Evolutionary conservation across 108 stramenopile genomes (phyloP).

Genomic region (Conticribra weissflogii): DNA sequence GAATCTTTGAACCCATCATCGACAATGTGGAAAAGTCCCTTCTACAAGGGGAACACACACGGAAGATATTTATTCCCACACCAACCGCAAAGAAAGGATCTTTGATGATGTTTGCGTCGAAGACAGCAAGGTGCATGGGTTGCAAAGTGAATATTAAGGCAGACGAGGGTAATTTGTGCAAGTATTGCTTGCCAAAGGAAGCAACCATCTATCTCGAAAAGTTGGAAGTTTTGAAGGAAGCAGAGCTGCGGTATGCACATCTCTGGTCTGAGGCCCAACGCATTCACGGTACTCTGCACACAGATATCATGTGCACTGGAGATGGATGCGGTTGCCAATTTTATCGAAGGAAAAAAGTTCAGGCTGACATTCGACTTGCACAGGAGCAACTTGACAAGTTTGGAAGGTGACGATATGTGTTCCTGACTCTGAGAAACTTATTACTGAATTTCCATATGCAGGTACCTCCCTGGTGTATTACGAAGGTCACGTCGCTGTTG

Average conservation of each 20-base stretch:
- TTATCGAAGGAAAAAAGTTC: constrained; percentile 98
- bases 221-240: constrained; percentile 78
- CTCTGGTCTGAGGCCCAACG: constrained; percentile 96
- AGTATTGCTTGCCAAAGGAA: constrained; percentile 85
- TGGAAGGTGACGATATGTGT: too few relatives aligned
- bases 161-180: constrained; percentile 89
- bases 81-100: constrained; percentile 94
- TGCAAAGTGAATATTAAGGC: constrained; percentile 91
- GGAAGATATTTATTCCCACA: constrained; percentile 95
- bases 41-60: constrained; percentile 96
- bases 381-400: constrained; percentile 93
- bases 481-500: too few relatives aligned
- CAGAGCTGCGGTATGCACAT: constrained; percentile 84
- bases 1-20: constrained; percentile 99
- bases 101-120: constrained; percentile 97
- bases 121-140: constrained; percentile 94
- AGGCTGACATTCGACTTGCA: constrained; percentile 91
- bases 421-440: too few relatives aligned
- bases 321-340: constrained; percentile 98
- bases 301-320: constrained; percentile 97
- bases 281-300: constrained; percentile 98
- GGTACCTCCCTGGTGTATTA: too few relatives aligned
- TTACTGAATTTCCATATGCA: too few relatives aligned
- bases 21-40: constrained; percentile 88
- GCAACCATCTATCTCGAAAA: constrained; percentile 94